phyloP scores from a whole-genome alignment of 2,329 filamentous ascomycete genomes.

The Stemphylium vesicarium region DNA sequence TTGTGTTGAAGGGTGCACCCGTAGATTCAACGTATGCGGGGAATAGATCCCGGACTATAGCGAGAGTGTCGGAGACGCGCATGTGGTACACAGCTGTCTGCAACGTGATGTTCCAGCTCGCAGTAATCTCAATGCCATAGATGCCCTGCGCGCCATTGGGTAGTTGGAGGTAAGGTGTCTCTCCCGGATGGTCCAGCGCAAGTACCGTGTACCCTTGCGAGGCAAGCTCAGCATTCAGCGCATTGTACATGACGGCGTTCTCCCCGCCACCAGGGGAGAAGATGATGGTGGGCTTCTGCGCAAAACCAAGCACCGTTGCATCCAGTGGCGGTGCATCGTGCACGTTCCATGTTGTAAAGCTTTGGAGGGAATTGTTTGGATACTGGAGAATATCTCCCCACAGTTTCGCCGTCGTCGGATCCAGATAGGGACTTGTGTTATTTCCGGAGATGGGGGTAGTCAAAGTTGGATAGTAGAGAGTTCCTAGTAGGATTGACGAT shows the following conservation, averaged over 20 bases:
- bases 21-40: constrained; percentile 4
- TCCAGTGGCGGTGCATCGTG: constrained; percentile 10
- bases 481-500: constrained; percentile 21
- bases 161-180: constrained; percentile 17
- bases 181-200: constrained; percentile 22
- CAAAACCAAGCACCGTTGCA: background rate
- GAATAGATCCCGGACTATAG: constrained; percentile 1
- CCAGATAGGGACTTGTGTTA: constrained; percentile 27
- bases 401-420: constrained; percentile 27
- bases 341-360: constrained; percentile 13
- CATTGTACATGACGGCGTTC: constrained; percentile 9
- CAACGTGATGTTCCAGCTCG: background rate
- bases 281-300: constrained; percentile 17
- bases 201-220: constrained; percentile 20
- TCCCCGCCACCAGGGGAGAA: constrained; percentile 19
- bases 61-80: constrained; percentile 3
- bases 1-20: constrained; percentile 12
- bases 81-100: constrained; percentile 2
- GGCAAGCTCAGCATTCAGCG: constrained; percentile 14
- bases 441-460: constrained; percentile 7
- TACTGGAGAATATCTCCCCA: constrained; percentile 8
- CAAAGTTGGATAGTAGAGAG: constrained; percentile 33
- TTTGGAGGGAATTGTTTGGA: constrained; percentile 3
- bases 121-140: constrained; percentile 8
- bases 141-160: constrained; percentile 9